phyloP scores from a whole-genome alignment of 2,329 filamentous ascomycete species.

The Alternaria postmessia region DNA sequence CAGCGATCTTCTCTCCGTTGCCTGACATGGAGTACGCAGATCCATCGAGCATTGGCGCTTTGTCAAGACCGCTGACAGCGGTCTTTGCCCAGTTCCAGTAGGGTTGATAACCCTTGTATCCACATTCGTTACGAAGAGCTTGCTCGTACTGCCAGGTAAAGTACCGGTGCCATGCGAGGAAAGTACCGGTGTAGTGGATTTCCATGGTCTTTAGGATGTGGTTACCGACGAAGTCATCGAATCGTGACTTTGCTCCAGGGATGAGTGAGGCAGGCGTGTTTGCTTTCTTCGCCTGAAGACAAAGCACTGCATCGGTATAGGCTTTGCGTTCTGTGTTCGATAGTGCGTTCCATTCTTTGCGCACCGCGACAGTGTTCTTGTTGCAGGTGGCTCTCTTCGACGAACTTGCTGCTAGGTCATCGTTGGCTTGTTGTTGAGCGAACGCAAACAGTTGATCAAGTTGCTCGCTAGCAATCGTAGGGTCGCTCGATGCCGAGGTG shows the following conservation, averaged over 20 bases:
- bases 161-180: conserved; percentile 52
- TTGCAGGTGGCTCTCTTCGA: conserved; percentile 36
- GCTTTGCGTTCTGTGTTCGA: conserved; percentile 40
- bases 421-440: conserved; percentile 30
- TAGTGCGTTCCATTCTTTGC: conserved; percentile 40
- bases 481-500: too few relatives aligned
- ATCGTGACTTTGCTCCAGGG: conserved; percentile 44
- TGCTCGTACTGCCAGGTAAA: conserved; percentile 53
- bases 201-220: conserved; percentile 47
- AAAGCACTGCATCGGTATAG: conserved; percentile 50
- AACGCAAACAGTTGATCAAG: conserved; percentile 33
- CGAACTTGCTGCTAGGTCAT: conserved; percentile 23
- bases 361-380: conserved; percentile 34
- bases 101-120: conserved; percentile 52
- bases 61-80: conserved; percentile 53
- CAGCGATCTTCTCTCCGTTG: conserved; percentile 53
- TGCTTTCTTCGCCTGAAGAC: conserved; percentile 38
- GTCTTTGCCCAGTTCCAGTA: conserved; percentile 65
- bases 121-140: conserved; percentile 53
- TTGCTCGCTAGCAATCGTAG: conserved; percentile 29
- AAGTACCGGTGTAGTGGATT: conserved; percentile 48
- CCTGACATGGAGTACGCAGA: conserved; percentile 57
- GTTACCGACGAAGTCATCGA: conserved; percentile 50
- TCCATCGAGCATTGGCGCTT: conserved; percentile 64
- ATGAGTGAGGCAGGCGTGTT: conserved; percentile 38